Evolutionary conservation across 2,329 filamentous ascomycete species (phyloP).

Genomic region (Fusarium oxysporum): DNA sequence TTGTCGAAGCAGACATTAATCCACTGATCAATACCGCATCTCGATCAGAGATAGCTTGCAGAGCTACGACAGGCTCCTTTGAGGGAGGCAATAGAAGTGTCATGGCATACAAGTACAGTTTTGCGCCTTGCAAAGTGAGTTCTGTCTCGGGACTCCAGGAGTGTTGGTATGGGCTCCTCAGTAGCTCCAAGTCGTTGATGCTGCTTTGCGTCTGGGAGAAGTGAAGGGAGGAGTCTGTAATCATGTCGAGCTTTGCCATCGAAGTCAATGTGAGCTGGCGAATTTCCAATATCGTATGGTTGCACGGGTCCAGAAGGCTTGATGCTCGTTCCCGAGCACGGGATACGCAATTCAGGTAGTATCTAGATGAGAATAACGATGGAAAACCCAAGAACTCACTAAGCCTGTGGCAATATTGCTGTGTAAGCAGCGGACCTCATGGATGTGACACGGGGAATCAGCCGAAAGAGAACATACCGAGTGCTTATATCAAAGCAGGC

Average conservation of each 20-base stretch:
- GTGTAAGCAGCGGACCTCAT: not conserved
- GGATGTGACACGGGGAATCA: fast-evolving
- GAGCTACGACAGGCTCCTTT: not conserved
- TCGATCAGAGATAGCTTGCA: not conserved
- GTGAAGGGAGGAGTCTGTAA: not conserved
- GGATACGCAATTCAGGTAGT: not conserved
- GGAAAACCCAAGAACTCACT: not conserved
- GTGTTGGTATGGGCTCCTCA: not conserved
- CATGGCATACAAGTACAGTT: not conserved
- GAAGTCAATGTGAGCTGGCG: not conserved
- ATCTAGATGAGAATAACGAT: fast-evolving
- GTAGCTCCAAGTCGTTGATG: not conserved
- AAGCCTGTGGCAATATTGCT: not conserved
- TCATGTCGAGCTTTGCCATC: not conserved
- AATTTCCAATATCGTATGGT: fast-evolving
- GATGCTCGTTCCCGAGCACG: not conserved
- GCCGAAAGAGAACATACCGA: not conserved
- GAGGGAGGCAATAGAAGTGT: not conserved
- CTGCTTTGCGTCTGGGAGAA: not conserved
- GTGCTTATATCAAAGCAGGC: not conserved
- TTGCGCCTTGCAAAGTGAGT: not conserved
- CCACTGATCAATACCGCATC: not conserved
- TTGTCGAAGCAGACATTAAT: not conserved
- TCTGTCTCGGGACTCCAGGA: not conserved
- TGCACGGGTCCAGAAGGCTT: not conserved